Conservation (phyloP, 352 stramenopile genomes). For the Phytopythium helicoides region DNA sequence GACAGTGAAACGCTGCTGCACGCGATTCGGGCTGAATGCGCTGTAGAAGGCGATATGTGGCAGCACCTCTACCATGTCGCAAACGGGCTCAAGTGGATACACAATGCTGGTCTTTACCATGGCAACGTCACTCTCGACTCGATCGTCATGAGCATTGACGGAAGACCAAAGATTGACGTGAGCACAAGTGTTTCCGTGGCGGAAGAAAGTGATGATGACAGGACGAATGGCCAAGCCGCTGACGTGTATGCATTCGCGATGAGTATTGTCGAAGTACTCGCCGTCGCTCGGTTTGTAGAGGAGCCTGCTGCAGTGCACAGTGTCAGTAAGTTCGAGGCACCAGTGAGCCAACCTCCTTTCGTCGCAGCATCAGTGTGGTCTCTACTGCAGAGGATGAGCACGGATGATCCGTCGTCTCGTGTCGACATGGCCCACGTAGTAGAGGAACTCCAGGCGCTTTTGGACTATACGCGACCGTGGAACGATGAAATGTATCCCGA, state of each 20-base stretch:
- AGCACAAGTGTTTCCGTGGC: background rate
- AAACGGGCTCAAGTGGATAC: conserved; percentile 19
- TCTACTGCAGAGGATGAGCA: conserved; percentile 14
- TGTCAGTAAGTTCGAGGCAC: conserved; percentile 1
- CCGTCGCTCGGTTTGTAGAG: background rate
- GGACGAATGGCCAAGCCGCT: conserved; percentile 2
- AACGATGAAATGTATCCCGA: conserved; percentile 29
- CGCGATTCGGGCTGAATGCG: conserved; percentile 3
- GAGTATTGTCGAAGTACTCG: conserved; percentile 9
- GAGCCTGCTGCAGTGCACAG: too few relatives aligned
- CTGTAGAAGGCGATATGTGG: conserved; percentile 12
- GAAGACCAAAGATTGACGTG: conserved; percentile 21
- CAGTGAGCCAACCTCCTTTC: conserved; percentile 4
- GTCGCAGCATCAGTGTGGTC: conserved; percentile 1
- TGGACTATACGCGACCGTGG: conserved; percentile 19
- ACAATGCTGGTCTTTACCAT: conserved; percentile 12
- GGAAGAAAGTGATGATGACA: background rate
- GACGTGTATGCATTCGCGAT: conserved; percentile 19
- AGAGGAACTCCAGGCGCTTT: conserved; percentile 11
- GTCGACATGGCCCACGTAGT: conserved; percentile 20
- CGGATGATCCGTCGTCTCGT: conserved; percentile 6
- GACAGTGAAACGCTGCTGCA: conserved; percentile 11
- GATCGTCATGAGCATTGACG: conserved; percentile 14
- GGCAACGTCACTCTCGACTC: conserved; percentile 6
- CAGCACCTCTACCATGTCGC: conserved; percentile 23